Percentiles rank a stretch among this genome's conserved stretches.
Conservation (phyloP, 768 basidiomycete species). For the Dioszegia crocea region DNA sequence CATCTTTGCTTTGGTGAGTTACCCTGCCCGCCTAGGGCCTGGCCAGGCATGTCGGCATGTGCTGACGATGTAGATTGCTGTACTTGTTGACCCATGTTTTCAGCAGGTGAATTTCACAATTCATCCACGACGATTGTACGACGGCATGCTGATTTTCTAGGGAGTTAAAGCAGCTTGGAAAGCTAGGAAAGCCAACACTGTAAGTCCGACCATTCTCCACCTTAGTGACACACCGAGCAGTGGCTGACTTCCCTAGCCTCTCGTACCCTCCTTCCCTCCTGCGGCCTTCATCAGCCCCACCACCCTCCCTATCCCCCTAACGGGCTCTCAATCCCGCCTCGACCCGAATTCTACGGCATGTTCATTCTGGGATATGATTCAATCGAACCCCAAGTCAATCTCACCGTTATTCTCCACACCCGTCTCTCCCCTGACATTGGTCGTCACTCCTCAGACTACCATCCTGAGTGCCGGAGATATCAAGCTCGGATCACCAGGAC, state of each 20-base stretch:
- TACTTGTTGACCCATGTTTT: slow-evolving; percentile 2
- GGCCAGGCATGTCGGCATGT: not conserved
- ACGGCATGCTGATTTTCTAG: not conserved
- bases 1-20: slow-evolving; percentile 4
- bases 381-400: not conserved
- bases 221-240: not conserved
- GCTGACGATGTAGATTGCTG: not conserved
- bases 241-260: not conserved
- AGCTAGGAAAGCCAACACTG: not conserved
- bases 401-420: not conserved
- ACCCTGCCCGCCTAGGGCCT: too few species aligned
- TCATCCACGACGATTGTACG: not conserved
- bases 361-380: slow-evolving; percentile 8
- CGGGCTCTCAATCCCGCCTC: not conserved
- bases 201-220: not conserved
- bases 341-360: not conserved
- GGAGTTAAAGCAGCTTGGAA: slow-evolving; percentile 4
- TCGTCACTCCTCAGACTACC: not conserved
- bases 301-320: not conserved
- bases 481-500: not conserved
- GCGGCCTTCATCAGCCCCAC: too few species aligned
- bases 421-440: not conserved
- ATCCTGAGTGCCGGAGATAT: not conserved
- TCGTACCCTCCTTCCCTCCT: too few species aligned
- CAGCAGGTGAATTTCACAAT: not conserved